Base-by-base conservation (phyloP, 2,329 filamentous ascomycete species). In the Aureobasidium sp. region DNA sequence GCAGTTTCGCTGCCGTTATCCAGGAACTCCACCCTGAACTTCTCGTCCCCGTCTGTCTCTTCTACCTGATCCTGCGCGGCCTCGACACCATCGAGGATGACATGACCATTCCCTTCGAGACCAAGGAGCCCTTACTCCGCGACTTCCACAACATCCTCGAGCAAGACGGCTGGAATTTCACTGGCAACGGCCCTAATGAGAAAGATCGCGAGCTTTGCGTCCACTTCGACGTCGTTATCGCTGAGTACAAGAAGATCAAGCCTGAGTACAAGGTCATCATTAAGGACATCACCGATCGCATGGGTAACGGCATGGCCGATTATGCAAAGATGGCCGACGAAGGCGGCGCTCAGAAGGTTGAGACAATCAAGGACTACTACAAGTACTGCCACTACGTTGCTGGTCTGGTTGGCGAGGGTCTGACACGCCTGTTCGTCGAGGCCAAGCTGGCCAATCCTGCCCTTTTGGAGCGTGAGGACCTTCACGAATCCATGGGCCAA, bases 81-180 rank as follows among this genome's bases (percentile, higher is more conserved):
- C 84, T 99, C 56, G 94, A 99, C 76, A 99, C 94, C n/a, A 90
- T 99, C 64, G 94, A 99, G 77, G 94, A 99, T 80, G 94, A 99
- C 76, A 97, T 97, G 86, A 96, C 92, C 5, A 87, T 99, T 64
- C 81, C 88, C 2, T 78, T 93, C 43, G 82, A 84, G 66, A 87
- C 83, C 71, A 99, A 99, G 79, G 89, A 95, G 71, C 91, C 92
- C 1, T 77, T 97, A 62, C 80, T 99, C 65, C 86, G 93, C 65
- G 81, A 88, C 51, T 99, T 99, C 75, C 81, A 95, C 72, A 78
- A 88, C 61, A 82, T 87, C 67, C 82, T 97, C 71, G 87, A 91
- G 67, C 76, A 87, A 66, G 90, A 96, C 67, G 92, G 91, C 59
- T 99, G 94, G 94, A 95, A 84, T 6, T 99, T 92, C 73, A 83